phyloP scores from a whole-genome alignment of 805 yeast species.

The Candida sakaeoensis region DNA sequence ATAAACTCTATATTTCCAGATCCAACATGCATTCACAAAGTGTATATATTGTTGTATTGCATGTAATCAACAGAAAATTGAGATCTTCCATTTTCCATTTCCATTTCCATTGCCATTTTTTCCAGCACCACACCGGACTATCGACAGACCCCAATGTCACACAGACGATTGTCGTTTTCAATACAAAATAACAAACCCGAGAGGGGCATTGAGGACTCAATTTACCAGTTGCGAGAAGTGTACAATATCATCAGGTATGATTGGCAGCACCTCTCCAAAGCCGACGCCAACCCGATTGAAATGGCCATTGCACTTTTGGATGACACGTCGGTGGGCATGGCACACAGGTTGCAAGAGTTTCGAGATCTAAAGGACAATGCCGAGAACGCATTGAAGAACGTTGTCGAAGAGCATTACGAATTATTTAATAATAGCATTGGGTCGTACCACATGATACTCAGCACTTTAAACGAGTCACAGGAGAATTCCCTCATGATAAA shows the following conservation, averaged over 20 bases:
- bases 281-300: conserved; percentile 72
- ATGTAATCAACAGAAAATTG: neutral
- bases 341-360: conserved; percentile 68
- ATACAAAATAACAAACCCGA: conserved; percentile 2
- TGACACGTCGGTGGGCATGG: conserved; percentile 86
- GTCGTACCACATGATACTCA: conserved; percentile 69
- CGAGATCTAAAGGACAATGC: conserved; percentile 54
- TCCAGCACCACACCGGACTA: no score
- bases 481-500: conserved; percentile 47
- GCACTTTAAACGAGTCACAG: conserved; percentile 64
- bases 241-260: conserved; percentile 37
- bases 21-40: neutral
- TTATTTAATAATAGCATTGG: conserved; percentile 84
- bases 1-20: neutral
- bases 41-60: neutral
- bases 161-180: conserved; percentile 9
- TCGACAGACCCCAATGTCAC: no score
- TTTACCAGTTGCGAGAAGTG: conserved; percentile 33
- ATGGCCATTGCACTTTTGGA: conserved; percentile 80
- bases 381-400: conserved; percentile 53
- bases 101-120: no score
- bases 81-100: neutral
- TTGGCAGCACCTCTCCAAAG: conserved; percentile 39
- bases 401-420: conserved; percentile 79
- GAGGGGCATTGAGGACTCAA: conserved; percentile 20